Evolutionary conservation across 2,329 filamentous ascomycete genomes (phyloP), one percentile per base, ranked within the genome.

Genomic region (Pyricularia sp.): DNA sequence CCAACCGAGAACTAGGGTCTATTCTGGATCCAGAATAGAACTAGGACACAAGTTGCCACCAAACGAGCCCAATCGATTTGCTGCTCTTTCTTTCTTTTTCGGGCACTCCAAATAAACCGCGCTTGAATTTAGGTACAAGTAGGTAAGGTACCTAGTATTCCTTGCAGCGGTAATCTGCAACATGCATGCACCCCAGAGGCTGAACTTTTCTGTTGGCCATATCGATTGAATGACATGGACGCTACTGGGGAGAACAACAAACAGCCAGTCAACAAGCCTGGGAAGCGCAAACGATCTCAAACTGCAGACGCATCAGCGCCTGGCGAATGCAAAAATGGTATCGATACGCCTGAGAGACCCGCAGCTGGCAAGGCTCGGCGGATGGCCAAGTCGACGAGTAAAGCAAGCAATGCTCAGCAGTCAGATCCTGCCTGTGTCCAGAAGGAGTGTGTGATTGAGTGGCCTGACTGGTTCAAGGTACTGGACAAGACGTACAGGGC

Each of bases 401-500:
- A 70, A 28, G 28, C 68, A n/a, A 50, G 42, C 33, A 31, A 70
- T 65, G 28, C 26, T 67, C 31, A 66, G 66, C n/a, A 72, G 69
- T 58, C 70, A 11, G 58, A 61, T n/a, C n/a, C 58, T 17, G 58
- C 23, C 5, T 14, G 3, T 61, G 23, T 26, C 12, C 58, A 23
- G 58, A 72, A 76, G n/a, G 72, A 76, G 10, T 81, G 80, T 69
- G 70, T 75, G 28, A 79, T 82, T 31, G 79, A 81, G 66, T 97
- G 94, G 93, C 93, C 94, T 0, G 84, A 87, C 1, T 82, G 85
- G 64, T 92, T 98, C 77, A 90, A 87, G 69, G 82, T 83, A 61
- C 84, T 98, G 10, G 88, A 90, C 30, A 89, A 90, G 76, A 91
- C 90, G 0, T 92, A 98, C 77, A 87, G 89, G 70, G 94, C 95